Base-by-base conservation (phyloP, 2,329 filamentous ascomycete genomes). In the Trichoderma lentiforme region DNA sequence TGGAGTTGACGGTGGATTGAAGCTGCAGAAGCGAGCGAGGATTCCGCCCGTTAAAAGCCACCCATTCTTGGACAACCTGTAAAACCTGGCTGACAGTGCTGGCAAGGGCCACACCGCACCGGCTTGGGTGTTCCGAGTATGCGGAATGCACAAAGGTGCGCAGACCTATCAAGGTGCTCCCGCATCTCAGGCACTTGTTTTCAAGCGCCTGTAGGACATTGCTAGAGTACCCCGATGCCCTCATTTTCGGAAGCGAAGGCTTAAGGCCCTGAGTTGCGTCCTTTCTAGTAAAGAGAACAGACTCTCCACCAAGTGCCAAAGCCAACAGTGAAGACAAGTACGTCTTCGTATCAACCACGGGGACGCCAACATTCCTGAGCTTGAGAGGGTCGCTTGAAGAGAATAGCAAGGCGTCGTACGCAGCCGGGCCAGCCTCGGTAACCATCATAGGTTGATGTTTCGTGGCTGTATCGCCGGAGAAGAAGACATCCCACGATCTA, bases 401-500 rank as follows among this genome's bases (percentile, higher is more conserved):
- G 73, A 78, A 76, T 4, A 92, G 75, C 3, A 90, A 84, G 7
- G 91, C 88, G 81, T 95, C 92, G 73, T 93, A 93, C 2, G 87
- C 85, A 11, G 80, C 80, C 1, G 91, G 84, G 0, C 91, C 91
- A 32, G 90, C 89, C 80, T 96, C 93, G 3, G 89, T 91, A 14
- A 94, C 81, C 73, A 92, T 91, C 2, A 86, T 80, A 1, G 88
- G 86, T 53, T 70, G 85, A 82, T 58, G 78, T 26, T 72, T 64
- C 12, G 72, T 73, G 6, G 63, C 30, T 2, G 79, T 74, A 11
- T 83, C 80, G 5, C 83, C 78, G 6, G 82, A 77, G n/a, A 83
- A 78, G 76, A 95, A 95, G 2, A 81, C 82, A 74, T 94, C 90
- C 93, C 93, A 96, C 1, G 90, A 91, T 73, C 86, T 87, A 76